A percentile compares a stretch with the other conserved stretches of the same genome.
These are phyloP conservation scores for Irpex lacteus DNA, from an alignment of 1,284 basidiomycete species.

Conservation along the genomic window DNA sequence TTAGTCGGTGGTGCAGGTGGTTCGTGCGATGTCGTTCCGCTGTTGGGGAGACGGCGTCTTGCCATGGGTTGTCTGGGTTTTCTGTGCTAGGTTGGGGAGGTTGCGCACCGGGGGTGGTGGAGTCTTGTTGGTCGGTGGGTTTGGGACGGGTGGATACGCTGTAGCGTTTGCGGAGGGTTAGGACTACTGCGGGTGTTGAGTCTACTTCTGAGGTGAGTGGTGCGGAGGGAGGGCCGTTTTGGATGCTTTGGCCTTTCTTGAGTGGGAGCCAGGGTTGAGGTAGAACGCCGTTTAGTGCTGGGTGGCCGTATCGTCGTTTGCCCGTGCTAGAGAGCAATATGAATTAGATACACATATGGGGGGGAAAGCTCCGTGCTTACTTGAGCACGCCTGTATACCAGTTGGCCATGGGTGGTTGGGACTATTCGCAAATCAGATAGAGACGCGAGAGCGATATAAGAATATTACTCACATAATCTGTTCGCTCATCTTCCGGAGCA, in stretches of 20 bases:
- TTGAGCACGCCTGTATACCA: constrained; percentile 91
- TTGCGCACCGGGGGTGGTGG: not conserved
- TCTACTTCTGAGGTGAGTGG: constrained; percentile 34
- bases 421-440: constrained; percentile 39
- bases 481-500: constrained; percentile 85
- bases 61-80: constrained; percentile 51
- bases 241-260: constrained; percentile 73
- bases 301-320: constrained; percentile 86
- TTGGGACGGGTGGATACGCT: constrained; percentile 37
- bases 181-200: constrained; percentile 62
- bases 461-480: constrained; percentile 73
- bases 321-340: too few relatives aligned
- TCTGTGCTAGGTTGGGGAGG: constrained; percentile 2
- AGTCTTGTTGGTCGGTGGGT: not conserved
- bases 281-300: constrained; percentile 83
- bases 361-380: too few relatives aligned
- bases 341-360: too few relatives aligned
- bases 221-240: constrained; percentile 45
- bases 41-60: constrained; percentile 35
- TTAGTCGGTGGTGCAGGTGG: constrained; percentile 55
- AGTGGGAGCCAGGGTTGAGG: constrained; percentile 91
- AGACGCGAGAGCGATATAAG: too few relatives aligned
- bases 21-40: constrained; percentile 18
- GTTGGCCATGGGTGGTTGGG: constrained; percentile 92
- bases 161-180: constrained; percentile 69